phyloP scores from a whole-genome alignment of 257 asterid species.

The Scutellaria minor region DNA sequence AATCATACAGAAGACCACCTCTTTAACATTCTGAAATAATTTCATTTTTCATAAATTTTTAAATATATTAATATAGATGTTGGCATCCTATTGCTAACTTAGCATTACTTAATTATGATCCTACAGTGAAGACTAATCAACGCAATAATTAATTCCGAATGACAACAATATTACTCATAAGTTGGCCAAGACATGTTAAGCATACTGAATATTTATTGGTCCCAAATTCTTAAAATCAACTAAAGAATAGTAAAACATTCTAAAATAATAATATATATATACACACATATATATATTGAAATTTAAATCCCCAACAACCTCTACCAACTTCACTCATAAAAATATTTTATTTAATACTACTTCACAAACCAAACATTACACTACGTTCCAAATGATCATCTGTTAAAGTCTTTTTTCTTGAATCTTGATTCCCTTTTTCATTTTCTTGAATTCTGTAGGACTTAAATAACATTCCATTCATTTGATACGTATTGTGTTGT shows the following conservation, averaged over 20 bases:
- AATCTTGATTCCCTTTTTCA: too few species aligned
- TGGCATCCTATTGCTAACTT: not conserved
- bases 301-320: not conserved
- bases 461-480: too few species aligned
- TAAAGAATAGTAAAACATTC: not conserved
- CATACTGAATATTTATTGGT: slow-evolving; percentile 10
- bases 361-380: too few species aligned
- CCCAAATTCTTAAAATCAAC: slow-evolving; percentile 8
- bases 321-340: not conserved
- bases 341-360: not conserved
- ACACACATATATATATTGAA: not conserved
- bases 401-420: too few species aligned
- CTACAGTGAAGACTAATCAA: not conserved
- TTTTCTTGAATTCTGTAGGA: too few species aligned
- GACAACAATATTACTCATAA: not conserved
- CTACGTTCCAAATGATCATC: too few species aligned
- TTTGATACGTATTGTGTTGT: too few species aligned
- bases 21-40: too few species aligned
- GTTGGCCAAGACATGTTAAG: slow-evolving; percentile 22
- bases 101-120: not conserved
- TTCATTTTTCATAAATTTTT: too few species aligned
- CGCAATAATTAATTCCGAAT: not conserved
- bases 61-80: not conserved
- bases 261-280: not conserved
- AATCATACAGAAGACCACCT: too few species aligned